These are phyloP conservation scores for Kuraishia capsulata DNA, from an alignment of 805 yeast species.

Conservation along the genomic window DNA sequence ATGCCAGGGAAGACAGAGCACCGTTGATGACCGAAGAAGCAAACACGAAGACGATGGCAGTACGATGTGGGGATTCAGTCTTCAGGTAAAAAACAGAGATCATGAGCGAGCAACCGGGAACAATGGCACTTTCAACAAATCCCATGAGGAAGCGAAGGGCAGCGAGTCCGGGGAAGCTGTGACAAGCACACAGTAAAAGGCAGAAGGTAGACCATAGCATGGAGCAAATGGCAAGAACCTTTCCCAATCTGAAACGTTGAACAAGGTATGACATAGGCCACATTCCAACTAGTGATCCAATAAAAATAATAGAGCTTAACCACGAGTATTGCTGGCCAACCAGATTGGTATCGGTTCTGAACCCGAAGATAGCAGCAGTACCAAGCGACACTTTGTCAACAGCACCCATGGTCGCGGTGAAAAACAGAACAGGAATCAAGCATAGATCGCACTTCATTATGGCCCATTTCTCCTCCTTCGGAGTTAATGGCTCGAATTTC, in stretches of 20 bases:
- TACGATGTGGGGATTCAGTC: constrained; percentile 32
- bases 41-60: constrained; percentile 33
- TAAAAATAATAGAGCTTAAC: constrained; percentile 30
- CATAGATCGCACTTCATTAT: constrained; percentile 26
- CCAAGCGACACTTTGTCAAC: constrained; percentile 27
- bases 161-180: constrained; percentile 31
- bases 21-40: constrained; percentile 24
- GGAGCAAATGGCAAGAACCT: constrained; percentile 6
- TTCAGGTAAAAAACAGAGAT: constrained; percentile 46
- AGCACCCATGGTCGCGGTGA: constrained; percentile 25
- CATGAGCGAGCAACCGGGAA: constrained; percentile 44
- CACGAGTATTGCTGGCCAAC: constrained; percentile 27
- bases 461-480: constrained; percentile 15
- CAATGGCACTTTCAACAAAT: constrained; percentile 33
- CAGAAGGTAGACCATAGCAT: constrained; percentile 31
- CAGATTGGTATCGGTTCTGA: constrained; percentile 22
- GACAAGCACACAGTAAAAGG: constrained; percentile 33
- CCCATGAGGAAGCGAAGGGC: constrained; percentile 39
- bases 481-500: constrained; percentile 13
- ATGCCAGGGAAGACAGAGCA: constrained; percentile 3
- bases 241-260: constrained; percentile 14
- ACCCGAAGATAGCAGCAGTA: constrained; percentile 28
- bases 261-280: constrained; percentile 23
- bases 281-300: constrained; percentile 33
- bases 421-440: constrained; percentile 24